A percentile compares a stretch with the other conserved stretches of the same genome.
These are phyloP conservation scores for Aphanomyces euteiches DNA, from an alignment of 352 stramenopile genomes.

Conservation along the genomic window DNA sequence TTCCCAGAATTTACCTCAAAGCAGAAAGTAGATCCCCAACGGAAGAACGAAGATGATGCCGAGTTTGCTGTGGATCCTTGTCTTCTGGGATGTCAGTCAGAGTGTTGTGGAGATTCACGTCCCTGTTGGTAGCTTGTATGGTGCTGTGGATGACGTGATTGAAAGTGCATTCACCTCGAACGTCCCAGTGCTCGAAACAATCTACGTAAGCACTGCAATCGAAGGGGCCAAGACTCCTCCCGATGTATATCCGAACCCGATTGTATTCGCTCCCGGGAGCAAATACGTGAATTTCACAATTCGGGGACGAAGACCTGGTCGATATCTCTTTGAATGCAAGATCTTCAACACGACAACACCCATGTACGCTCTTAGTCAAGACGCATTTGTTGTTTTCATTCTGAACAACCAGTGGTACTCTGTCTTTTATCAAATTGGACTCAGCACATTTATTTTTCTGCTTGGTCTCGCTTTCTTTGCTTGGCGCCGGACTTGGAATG, in stretches of 20 bases:
- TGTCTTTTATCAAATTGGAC: constrained; percentile 55
- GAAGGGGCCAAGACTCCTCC: constrained; percentile 2
- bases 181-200: neutral
- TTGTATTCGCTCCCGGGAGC: neutral
- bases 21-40: no score
- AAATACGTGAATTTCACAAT: constrained; percentile 16
- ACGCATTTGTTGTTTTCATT: constrained; percentile 38
- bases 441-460: constrained; percentile 57
- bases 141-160: constrained; percentile 1
- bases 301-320: neutral
- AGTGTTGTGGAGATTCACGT: neutral
- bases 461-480: constrained; percentile 53
- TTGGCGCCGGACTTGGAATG: constrained; percentile 48
- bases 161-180: neutral
- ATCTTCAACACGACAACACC: neutral
- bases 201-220: no score
- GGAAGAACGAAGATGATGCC: no score
- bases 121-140: constrained; percentile 7
- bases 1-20: no score
- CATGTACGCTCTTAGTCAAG: constrained; percentile 12
- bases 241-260: neutral
- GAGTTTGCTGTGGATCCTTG: neutral
- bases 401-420: constrained; percentile 58
- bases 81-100: neutral
- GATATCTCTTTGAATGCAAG: constrained; percentile 8